Base-by-base conservation (phyloP, 306 rosid genomes). In the Fragaria ananassa region DNA sequence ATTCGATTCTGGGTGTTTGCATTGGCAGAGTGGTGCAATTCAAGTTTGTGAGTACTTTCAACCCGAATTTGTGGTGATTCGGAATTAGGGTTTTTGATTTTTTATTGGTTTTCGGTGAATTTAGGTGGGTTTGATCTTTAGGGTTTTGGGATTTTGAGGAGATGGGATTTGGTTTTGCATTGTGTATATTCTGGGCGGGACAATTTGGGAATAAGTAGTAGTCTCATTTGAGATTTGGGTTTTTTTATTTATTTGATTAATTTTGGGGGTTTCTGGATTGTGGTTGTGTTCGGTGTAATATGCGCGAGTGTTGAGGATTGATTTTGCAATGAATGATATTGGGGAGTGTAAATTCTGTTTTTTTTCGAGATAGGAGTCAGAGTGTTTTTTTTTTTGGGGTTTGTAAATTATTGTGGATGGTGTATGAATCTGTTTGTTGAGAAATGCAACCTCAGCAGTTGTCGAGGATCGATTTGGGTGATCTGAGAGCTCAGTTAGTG, bases 381-480 rank as follows among this genome's bases (percentile, higher is more conserved):
- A 75, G 75, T 47, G 77, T 45, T 45, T 45, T 44, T 2, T 45
- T 86, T 85, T 79, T 37, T 81, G 84, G 86, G 78, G 39, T 80
- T 84, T 75, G 69, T 85, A 75, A 77, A 79, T 77, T 70, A 45
- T 78, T 81, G 90, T 86, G 83, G 85, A 87, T 58, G 83, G 90
- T 89, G 90, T 87, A 87, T 91, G 93, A 87, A 85, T 85, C 90
- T 85, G 82, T 76, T 49, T 82, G 79, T 85, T 88, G 91, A 89
- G 93, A 89, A 85, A 96, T 96, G 99, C 96, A 92, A 87, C 88
- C 99, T 84, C 96, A 87, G 83, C 93, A 88, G 90, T 79, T 86
- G 77, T 88, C 93, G 42, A 96, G 99, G 87, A 86, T 92, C 78
- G 93, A 96, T 89, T 88, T 96, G 92, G 93, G 86, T 72, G 98